phyloP scores from a whole-genome alignment of 371 early-diverging fungal species.

The Mucor plumbeus region DNA sequence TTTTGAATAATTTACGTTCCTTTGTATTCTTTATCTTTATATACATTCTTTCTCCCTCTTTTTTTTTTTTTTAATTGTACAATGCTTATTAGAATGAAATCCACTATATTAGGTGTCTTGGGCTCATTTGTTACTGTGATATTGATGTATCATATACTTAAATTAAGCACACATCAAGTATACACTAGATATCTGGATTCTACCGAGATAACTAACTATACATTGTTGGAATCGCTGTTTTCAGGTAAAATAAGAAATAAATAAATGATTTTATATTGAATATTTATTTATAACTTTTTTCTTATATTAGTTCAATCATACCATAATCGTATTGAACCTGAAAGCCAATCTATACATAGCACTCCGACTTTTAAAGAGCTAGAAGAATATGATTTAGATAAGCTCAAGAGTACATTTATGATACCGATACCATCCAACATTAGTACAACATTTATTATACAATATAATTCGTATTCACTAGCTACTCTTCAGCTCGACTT shows the following conservation, averaged over 20 bases:
- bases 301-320: not conserved
- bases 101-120: slow-evolving; percentile 7
- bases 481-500: slow-evolving; percentile 11
- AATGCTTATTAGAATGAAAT: slow-evolving; percentile 21
- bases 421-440: slow-evolving; percentile 32
- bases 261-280: not conserved
- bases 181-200: slow-evolving; percentile 27
- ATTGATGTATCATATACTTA: slow-evolving; percentile 20
- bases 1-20: not conserved
- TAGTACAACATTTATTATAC: not conserved
- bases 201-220: slow-evolving; percentile 40
- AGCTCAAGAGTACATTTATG: slow-evolving; percentile 24
- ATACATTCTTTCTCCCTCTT: slow-evolving; percentile 1
- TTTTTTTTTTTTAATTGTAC: not conserved
- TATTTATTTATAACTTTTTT: not conserved
- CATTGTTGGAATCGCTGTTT: slow-evolving; percentile 32
- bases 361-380: not conserved
- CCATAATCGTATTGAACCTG: not conserved
- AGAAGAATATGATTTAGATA: slow-evolving; percentile 21
- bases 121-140: slow-evolving; percentile 16
- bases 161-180: slow-evolving; percentile 2
- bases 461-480: not conserved
- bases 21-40: not conserved
- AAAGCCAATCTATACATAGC: not conserved
- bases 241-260: slow-evolving; percentile 20